A percentile compares a stretch with the other conserved stretches of the same genome.
phyloP scores from a whole-genome alignment of 1,139 yeast genomes.

The Blastobotrys malaysiensis region DNA sequence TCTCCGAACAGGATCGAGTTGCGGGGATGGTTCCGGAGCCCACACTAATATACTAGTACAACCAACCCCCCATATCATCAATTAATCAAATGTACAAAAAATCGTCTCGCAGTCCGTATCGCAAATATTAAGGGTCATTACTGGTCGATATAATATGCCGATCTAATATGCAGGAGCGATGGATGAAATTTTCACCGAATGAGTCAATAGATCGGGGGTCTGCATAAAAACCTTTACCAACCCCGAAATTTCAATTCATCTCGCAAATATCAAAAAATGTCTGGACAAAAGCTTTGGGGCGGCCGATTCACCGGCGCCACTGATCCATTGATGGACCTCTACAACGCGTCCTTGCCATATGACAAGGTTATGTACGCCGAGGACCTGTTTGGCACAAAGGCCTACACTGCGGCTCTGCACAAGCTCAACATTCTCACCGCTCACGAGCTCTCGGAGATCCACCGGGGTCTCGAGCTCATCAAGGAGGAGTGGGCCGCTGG shows the following conservation, averaged over 20 bases:
- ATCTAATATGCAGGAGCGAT: not conserved
- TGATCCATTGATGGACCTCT: constrained; percentile 94
- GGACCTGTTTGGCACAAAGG: constrained; percentile 89
- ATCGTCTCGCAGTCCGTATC: no score
- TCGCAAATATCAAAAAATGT: not conserved
- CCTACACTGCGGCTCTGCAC: constrained; percentile 80
- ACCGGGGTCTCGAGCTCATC: constrained; percentile 68
- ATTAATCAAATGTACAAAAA: no score
- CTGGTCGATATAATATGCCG: no score
- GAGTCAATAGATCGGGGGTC: not conserved
- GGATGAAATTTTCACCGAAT: not conserved
- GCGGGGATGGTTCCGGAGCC: no score
- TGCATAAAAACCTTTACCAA: not conserved
- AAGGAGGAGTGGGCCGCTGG: constrained; percentile 76
- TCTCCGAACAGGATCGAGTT: no score
- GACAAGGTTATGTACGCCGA: constrained; percentile 93
- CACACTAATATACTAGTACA: no score
- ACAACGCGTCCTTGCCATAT: constrained; percentile 94
- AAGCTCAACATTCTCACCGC: constrained; percentile 68
- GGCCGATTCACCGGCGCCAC: constrained; percentile 96
- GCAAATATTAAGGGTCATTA: no score
- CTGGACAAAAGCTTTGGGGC: constrained; percentile 74
- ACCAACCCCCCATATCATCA: no score
- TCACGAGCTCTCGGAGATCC: constrained; percentile 73
- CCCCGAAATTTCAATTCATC: not conserved